Base-by-base conservation (phyloP, 2,329 filamentous ascomycete species). In the Pestalotiopsis sp. region DNA sequence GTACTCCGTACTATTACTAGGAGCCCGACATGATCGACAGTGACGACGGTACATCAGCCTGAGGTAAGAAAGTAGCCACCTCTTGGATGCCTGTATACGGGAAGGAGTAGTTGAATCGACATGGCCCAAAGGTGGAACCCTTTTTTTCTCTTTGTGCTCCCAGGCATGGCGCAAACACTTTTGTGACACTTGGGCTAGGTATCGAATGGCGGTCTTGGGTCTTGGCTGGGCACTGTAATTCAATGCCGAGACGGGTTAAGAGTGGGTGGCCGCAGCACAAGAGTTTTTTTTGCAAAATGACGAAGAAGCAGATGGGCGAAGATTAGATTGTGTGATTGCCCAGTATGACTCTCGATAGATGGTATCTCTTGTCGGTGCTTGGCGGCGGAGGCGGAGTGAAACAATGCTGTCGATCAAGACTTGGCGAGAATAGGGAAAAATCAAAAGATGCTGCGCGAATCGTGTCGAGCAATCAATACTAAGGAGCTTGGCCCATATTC, bases 311-410 rank as follows among this genome's bases (percentile, higher is more conserved):
- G 49, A 38, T 17, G 27, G 49, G 31, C 31, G 31, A 25, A 58
- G 49, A 36, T 40, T 40, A 14, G 17, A 31, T 56, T n/a, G 23
- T 56, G 25, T 66, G 62, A 65, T 40, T 66, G 63, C 63, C 38
- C 49, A 57, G 59, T 23, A 60, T 36, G 6, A 66, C 45, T 66
- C 45, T 41, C 49, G 52, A 66, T 66, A 71, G 69, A 70, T 59
- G 14, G 41, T 66, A 45, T 41, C 36, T 40, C 65, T 70, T 41
- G 68, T 67, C 58, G 59, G 65, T 62, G 45, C 71, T 72, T 72
- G 71, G 71, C 71, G 67, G 65, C 40, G 67, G 65, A 52, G 52
- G 68, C 70, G 65, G 68, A 67, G 68, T 69, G 68, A 66, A 66
- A 69, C 68, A 66, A 65, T 36, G 52, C 58, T 64, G 68, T 63